phyloP scores from a whole-genome alignment of 2,329 filamentous ascomycete species.

The Phyllosticta citriasiana region DNA sequence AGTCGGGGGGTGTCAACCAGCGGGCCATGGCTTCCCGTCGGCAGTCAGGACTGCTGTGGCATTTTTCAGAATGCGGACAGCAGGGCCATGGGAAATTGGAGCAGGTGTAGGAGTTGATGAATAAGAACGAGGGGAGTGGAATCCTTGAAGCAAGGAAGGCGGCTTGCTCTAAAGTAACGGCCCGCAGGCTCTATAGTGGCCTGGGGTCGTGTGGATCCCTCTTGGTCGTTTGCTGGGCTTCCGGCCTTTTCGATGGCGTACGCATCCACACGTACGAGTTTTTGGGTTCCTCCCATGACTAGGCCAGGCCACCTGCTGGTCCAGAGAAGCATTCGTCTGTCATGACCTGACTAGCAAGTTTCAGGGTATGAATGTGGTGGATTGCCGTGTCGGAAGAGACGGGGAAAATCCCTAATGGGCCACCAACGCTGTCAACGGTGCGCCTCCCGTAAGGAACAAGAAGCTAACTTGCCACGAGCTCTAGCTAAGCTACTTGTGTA shows the following conservation, averaged over 20 bases:
- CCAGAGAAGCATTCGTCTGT: not conserved
- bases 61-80: slow-evolving; percentile 3
- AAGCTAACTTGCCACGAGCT: not conserved
- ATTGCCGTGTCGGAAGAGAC: not conserved
- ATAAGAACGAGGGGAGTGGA: not conserved
- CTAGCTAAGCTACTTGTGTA: not conserved
- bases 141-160: not conserved
- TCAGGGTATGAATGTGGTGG: not conserved
- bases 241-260: not conserved
- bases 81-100: not conserved
- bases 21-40: slow-evolving; percentile 10
- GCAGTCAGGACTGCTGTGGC: not conserved
- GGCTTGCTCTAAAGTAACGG: not conserved
- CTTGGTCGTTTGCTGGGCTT: not conserved
- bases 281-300: not conserved
- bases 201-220: not conserved
- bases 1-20: slow-evolving; percentile 1
- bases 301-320: not conserved
- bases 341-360: not conserved
- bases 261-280: not conserved
- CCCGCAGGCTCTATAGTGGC: not conserved
- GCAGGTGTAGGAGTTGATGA: not conserved
- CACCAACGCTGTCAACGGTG: not conserved
- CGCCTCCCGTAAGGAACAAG: not conserved
- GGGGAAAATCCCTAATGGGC: not conserved